Conservation (phyloP, 441 rosid genomes). For the Pelargonium cotyledonis region DNA sequence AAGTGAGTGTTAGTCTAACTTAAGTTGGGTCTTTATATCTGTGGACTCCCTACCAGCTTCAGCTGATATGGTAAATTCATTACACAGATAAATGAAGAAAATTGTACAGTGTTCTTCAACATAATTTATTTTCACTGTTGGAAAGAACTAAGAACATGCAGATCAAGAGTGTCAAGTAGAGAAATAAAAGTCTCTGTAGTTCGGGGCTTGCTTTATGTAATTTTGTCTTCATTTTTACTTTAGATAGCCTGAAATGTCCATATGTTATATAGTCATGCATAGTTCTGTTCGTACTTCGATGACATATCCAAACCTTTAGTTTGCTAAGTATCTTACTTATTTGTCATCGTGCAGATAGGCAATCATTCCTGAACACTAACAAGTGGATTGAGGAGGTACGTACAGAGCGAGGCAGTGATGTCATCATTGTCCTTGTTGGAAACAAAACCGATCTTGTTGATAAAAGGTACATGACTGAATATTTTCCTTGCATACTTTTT, state of each 20-base stretch:
- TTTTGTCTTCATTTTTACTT: too few species aligned
- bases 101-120: too few species aligned
- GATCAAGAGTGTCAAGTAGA: too few species aligned
- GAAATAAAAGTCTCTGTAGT: background rate
- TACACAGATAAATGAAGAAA: too few species aligned
- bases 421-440: conserved; percentile 77
- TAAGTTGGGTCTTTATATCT: background rate
- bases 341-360: conserved; percentile 47
- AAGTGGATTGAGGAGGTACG: conserved; percentile 89
- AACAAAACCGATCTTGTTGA: conserved; percentile 90
- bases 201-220: too few species aligned
- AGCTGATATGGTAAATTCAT: too few species aligned
- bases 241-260: too few species aligned
- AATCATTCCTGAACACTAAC: conserved; percentile 64
- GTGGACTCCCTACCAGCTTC: background rate
- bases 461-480: conserved; percentile 40
- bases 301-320: background rate
- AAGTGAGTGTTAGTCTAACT: conserved; percentile 37
- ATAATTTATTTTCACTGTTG: too few species aligned
- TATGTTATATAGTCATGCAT: too few species aligned
- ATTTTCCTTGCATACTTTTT: background rate
- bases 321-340: background rate
- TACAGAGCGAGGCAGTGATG: conserved; percentile 70
- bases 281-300: too few species aligned
- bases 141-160: too few species aligned